Percentiles rank a stretch among this genome's conserved stretches.
Conservation (phyloP, 78 protist genomes). For the Protostelium mycophagum region DNA sequence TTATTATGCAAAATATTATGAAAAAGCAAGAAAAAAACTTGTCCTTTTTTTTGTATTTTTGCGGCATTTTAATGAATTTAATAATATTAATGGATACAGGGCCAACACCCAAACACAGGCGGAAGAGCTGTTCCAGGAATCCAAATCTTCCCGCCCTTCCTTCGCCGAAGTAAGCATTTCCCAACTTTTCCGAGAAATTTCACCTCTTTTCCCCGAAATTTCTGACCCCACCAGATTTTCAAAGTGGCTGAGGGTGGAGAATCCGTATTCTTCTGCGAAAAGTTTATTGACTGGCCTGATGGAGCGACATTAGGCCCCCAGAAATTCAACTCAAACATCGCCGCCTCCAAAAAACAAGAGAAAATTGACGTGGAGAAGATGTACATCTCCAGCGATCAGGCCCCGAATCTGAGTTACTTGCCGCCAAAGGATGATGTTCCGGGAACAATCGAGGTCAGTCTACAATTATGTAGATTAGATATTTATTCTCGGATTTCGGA, state of each 20-base stretch:
- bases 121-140: too few species aligned
- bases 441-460: background rate
- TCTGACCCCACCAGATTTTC: background rate
- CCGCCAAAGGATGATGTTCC: background rate
- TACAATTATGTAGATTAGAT: background rate
- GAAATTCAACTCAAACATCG: conserved; percentile 18
- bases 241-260: conserved; percentile 53
- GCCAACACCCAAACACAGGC: too few species aligned
- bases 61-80: too few species aligned
- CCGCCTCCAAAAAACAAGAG: conserved; percentile 33
- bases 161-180: too few species aligned
- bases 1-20: too few species aligned
- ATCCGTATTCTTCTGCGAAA: conserved; percentile 41
- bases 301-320: conserved; percentile 9
- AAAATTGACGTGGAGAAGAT: conserved; percentile 27
- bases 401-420: background rate
- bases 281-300: conserved; percentile 57
- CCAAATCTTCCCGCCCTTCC: too few species aligned
- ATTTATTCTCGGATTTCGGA: too few species aligned
- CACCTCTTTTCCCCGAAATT: too few species aligned
- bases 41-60: too few species aligned
- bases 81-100: too few species aligned
- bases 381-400: conserved; percentile 5
- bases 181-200: too few species aligned
- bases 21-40: too few species aligned